These are phyloP conservation scores for Lolium rigidum DNA, from an alignment of 176 grass and related monocot genomes.

Conservation along the genomic window DNA sequence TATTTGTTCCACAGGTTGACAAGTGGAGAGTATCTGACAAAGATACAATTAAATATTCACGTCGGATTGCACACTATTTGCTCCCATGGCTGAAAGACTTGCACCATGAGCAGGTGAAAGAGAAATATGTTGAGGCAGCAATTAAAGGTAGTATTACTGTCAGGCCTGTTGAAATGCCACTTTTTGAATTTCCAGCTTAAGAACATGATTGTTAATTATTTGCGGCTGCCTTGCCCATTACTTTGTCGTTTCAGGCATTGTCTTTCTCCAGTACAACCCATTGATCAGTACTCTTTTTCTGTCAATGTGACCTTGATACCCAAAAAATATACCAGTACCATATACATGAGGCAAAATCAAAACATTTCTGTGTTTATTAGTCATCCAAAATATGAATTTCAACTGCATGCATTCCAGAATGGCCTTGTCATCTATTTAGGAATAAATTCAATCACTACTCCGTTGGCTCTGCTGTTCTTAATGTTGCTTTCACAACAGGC, in stretches of 20 bases:
- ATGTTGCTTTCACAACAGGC: conserved; percentile 45
- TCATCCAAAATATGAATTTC: not conserved
- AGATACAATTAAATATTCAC: conserved; percentile 45
- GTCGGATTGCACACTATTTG: conserved; percentile 36
- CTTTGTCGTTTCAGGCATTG: not conserved
- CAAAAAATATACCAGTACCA: not conserved
- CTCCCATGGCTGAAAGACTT: conserved; percentile 78
- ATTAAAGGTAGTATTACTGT: conserved; percentile 30
- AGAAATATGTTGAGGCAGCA: conserved; percentile 68
- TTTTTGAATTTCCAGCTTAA: not conserved
- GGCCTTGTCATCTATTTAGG: not conserved
- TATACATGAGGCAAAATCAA: not conserved
- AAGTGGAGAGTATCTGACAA: conserved; percentile 5
- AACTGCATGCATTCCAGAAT: not conserved
- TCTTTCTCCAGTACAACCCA: not conserved
- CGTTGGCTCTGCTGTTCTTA: conserved; percentile 10
- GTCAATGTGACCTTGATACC: not conserved
- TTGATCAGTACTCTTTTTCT: not conserved
- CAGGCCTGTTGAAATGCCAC: not conserved
- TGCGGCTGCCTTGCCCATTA: not conserved
- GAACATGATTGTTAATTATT: not conserved
- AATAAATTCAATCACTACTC: not conserved
- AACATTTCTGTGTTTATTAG: not conserved
- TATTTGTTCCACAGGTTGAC: conserved; percentile 19
- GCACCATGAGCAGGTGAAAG: conserved; percentile 57